Evolutionary conservation across 1,284 basidiomycete species (phyloP).

Genomic region (Trametes polyzona): DNA sequence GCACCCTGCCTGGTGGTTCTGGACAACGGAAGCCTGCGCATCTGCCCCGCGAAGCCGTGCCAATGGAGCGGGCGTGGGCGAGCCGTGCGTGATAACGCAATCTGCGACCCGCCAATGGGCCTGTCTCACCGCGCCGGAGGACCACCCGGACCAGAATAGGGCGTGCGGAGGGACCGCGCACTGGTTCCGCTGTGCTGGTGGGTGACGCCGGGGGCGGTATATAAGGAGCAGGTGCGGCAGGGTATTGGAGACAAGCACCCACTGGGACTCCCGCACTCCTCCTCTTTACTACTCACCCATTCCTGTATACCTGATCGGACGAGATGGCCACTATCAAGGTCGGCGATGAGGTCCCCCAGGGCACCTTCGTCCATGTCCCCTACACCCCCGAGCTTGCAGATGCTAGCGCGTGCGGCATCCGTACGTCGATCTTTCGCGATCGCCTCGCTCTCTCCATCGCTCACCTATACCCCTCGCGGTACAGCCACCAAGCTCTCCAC

Average conservation of each 20-base stretch:
- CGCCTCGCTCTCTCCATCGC: neutral
- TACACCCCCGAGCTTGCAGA: constrained; percentile 69
- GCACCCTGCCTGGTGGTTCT: constrained; percentile 1
- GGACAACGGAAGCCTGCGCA: constrained; percentile 2
- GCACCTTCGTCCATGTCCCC: constrained; percentile 66
- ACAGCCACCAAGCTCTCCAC: constrained; percentile 56
- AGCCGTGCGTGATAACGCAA: constrained; percentile 8
- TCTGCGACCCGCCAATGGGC: neutral
- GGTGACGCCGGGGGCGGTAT: constrained; percentile 1
- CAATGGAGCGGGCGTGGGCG: neutral
- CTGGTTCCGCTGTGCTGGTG: neutral
- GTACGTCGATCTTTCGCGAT: constrained; percentile 45
- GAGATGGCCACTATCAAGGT: constrained; percentile 46
- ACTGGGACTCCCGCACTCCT: neutral
- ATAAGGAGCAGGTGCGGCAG: constrained; percentile 6
- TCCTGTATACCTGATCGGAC: neutral
- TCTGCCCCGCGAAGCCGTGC: neutral
- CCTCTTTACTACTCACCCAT: neutral
- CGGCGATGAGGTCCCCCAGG: constrained; percentile 67
- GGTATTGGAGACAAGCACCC: neutral
- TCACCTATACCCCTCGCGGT: neutral
- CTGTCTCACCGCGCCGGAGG: neutral
- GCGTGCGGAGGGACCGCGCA: neutral
- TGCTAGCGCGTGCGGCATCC: constrained; percentile 63
- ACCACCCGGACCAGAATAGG: constrained; percentile 3